phyloP scores from a whole-genome alignment of 495 filamentous ascomycete species.

The Echria macrotheca region DNA sequence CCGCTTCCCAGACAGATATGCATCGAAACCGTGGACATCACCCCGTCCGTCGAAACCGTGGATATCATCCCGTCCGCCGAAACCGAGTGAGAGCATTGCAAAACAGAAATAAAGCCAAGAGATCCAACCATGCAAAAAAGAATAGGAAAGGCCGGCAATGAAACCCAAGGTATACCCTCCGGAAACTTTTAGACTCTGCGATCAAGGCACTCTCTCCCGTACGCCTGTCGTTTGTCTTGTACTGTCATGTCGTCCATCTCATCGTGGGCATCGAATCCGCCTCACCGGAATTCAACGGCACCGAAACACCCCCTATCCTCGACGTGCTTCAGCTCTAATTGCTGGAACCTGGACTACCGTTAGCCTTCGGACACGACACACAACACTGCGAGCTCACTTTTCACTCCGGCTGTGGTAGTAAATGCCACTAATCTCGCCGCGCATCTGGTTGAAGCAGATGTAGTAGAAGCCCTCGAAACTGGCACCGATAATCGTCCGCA shows the following conservation, averaged over 20 bases:
- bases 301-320: conserved; percentile 77
- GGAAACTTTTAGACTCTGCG: too few species aligned
- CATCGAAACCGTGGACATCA: conserved; percentile 2
- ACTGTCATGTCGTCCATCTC: too few species aligned
- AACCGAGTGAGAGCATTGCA: not conserved
- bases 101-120: too few species aligned
- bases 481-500: conserved; percentile 82
- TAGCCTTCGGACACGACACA: not conserved
- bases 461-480: conserved; percentile 99
- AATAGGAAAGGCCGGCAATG: too few species aligned
- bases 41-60: too few species aligned
- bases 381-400: conserved; percentile 56
- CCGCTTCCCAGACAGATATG: not conserved
- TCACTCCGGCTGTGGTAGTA: conserved; percentile 98
- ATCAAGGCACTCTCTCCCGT: too few species aligned
- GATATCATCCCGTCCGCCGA: conserved; percentile 1
- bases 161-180: too few species aligned
- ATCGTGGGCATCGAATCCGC: too few species aligned
- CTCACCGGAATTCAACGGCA: conserved; percentile 85
- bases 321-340: conserved; percentile 85
- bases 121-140: too few species aligned
- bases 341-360: conserved; percentile 64
- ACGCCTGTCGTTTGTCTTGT: too few species aligned
- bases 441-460: conserved; percentile 93
- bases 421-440: conserved; percentile 80